Evolutionary conservation across 2,329 filamentous ascomycete genomes (phyloP), one percentile per base, ranked within the genome.

Genomic region (Microcyclosporella mali): DNA sequence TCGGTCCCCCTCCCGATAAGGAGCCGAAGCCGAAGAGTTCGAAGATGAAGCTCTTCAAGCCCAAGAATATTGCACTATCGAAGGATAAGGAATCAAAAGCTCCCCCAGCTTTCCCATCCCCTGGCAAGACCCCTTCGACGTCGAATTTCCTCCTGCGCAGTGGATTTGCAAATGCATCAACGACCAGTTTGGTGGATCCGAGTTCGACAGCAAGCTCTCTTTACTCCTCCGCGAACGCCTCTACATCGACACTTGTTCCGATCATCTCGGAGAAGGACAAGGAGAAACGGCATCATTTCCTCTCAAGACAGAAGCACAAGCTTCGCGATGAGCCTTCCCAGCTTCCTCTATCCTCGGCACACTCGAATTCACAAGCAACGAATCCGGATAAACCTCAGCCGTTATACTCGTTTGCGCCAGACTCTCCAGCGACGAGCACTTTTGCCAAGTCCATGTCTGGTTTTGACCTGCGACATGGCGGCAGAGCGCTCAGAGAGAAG

Each of bases 371-470:
- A 1, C 77, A 78, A 52, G 82, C 85, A 1, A 83, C 82, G 4
- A 85, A 89, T 55, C 84, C 85, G 1, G 82, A 71, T 57, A 84
- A 84, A 2, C 84, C 85, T 0, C 83, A 79, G 53, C 86, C 84
- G 41, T 66, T 90, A 3, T 90, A 90, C 68, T 88, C 80, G 49
- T 89, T 90, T 64, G 84, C 85, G 1, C 85, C 85, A 1, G 75
- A 82, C 6, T 88, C 82, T 47, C 84, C 85, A 1, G 82, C 77
- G 0, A 79, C 81, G 11, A 75, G 73, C 38, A 75, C 77, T 25
- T 94, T 97, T 61, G 75, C 82, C 29, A 94, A 92, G 66, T 84
- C 83, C 2, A 85, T 92, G 59, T 90, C 85, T 46, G 85, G 84
- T 0, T 70, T 90, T 33, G 86, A 90, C 63, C 68, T 90, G 18